Evolutionary conservation across 768 basidiomycete genomes (phyloP), one percentile per base, ranked within the genome.

Genomic region (Boletellus ananas): DNA sequence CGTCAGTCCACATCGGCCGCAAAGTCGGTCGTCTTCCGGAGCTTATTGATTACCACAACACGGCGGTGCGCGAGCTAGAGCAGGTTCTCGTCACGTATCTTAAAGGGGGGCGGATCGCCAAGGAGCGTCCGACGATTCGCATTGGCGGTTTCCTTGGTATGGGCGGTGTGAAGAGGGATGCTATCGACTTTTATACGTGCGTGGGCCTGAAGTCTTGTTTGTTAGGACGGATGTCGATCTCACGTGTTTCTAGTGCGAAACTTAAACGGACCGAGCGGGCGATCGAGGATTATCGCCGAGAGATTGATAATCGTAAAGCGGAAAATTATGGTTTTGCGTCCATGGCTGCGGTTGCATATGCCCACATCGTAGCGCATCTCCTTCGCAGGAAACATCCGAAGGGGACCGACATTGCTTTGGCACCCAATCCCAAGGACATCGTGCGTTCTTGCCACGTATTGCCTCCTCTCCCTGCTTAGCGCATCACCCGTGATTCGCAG

Each of bases 301-400:
- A 86, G 56, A 87, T 86, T 49, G 85, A 83, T 63, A 77, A 73
- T 34, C 85, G 79, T 57, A 91, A 82, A 70, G 79, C 92, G 4
- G 92, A 94, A 72, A 90, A 81, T 60, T 94, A 93, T 69, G 92
- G 92, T 2, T 94, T 95, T 65, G 92, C 91, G 0, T 90, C 88
- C 36, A 86, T 94, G 83, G 90, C 87, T 39, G 83, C 89, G 1
- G 85, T 91, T 3, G 86, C 90, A 0, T 94, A 90, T 58, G 90
- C 92, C 0, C 93, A 95, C 59, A 77, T 87, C 43, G 90, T 92
- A 14, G 91, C 90, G 1, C 81, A 81, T 57, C 74, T 83, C 52
- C 74, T 94, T 42, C 69, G 70, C 27, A 72, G 71, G 49, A 94
- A 92, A 66, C 79, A 77, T 53, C 81, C 87, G 3, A 86, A 86